These are phyloP conservation scores for Erodium trifolium DNA, from an alignment of 441 rosid genomes.

Conservation along the genomic window DNA sequence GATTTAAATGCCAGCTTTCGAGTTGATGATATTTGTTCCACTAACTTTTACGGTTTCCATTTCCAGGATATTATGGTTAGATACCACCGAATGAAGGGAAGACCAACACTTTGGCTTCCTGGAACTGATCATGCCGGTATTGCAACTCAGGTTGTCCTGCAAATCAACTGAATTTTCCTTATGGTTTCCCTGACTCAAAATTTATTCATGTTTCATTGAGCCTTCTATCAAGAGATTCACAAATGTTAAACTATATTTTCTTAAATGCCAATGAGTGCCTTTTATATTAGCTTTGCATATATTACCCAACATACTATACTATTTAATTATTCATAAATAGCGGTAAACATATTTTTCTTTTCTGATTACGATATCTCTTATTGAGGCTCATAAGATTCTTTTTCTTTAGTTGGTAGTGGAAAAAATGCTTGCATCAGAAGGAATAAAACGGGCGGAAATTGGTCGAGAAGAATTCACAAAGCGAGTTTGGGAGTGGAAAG, in stretches of 20 bases:
- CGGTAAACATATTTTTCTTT: not conserved
- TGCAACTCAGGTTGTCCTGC: constrained; percentile 82
- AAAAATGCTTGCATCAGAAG: constrained; percentile 91
- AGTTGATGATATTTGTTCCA: constrained; percentile 6
- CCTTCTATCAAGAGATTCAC: constrained; percentile 2
- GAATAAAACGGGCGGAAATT: constrained; percentile 69
- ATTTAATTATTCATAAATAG: not conserved
- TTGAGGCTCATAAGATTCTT: constrained; percentile 23
- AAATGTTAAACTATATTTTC: not conserved
- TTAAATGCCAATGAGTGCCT: constrained; percentile 5
- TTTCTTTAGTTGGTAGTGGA: constrained; percentile 81
- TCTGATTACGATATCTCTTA: constrained; percentile 6
- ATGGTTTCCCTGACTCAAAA: not conserved
- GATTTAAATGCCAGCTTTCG: constrained; percentile 2
- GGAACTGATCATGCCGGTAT: constrained; percentile 99
- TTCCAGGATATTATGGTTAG: constrained; percentile 85
- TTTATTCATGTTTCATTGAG: constrained; percentile 5
- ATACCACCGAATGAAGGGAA: constrained; percentile 87
- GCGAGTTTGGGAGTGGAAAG: constrained; percentile 98
- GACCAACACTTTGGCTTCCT: constrained; percentile 95
- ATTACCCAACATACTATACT: constrained; percentile 3
- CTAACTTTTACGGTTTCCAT: constrained; percentile 15
- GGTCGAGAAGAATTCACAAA: constrained; percentile 83
- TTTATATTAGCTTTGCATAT: not conserved
- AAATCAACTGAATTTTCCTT: constrained; percentile 11